phyloP scores from a whole-genome alignment of 78 protist species.

The Dictyostelium citrinum region DNA sequence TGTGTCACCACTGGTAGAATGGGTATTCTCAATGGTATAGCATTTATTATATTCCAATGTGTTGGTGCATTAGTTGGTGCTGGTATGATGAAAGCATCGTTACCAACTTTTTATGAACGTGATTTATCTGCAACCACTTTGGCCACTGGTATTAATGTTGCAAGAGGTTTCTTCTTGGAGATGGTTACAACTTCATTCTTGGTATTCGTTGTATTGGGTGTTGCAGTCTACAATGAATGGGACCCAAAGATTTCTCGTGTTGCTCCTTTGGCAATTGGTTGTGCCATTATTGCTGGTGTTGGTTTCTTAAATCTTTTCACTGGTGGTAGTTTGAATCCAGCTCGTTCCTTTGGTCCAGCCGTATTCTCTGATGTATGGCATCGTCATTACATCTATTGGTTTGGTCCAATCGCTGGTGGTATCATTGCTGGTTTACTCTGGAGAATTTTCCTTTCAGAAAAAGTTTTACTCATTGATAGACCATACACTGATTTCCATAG shows the following conservation, averaged over 20 bases:
- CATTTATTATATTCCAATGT: slow-evolving; percentile 66
- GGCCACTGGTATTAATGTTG: slow-evolving; percentile 7
- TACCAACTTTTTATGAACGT: slow-evolving; percentile 48
- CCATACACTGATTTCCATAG: slow-evolving; percentile 63
- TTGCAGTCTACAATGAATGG: slow-evolving; percentile 64
- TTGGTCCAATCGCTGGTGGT: slow-evolving; percentile 67
- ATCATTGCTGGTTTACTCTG: slow-evolving; percentile 45
- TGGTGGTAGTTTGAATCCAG: slow-evolving; percentile 87
- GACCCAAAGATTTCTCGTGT: slow-evolving; percentile 40
- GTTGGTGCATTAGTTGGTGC: slow-evolving; percentile 82
- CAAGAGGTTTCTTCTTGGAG: slow-evolving; percentile 56
- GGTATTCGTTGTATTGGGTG: slow-evolving; percentile 41
- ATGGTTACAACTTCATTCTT: slow-evolving; percentile 62
- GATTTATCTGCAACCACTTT: slow-evolving; percentile 30
- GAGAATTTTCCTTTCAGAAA: slow-evolving; percentile 60
- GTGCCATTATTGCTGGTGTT: slow-evolving; percentile 71
- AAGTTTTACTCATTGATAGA: slow-evolving; percentile 47
- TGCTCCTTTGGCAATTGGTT: slow-evolving; percentile 81
- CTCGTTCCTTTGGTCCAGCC: slow-evolving; percentile 86
- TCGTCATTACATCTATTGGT: slow-evolving; percentile 42
- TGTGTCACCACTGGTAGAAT: slow-evolving; percentile 46
- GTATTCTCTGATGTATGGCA: slow-evolving; percentile 25
- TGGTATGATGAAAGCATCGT: slow-evolving; percentile 26
- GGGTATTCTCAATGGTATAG: slow-evolving; percentile 59
- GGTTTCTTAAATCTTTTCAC: slow-evolving; percentile 62